Conservation (phyloP, 2,329 filamentous ascomycete species). For the Paecilomyces niveus region DNA sequence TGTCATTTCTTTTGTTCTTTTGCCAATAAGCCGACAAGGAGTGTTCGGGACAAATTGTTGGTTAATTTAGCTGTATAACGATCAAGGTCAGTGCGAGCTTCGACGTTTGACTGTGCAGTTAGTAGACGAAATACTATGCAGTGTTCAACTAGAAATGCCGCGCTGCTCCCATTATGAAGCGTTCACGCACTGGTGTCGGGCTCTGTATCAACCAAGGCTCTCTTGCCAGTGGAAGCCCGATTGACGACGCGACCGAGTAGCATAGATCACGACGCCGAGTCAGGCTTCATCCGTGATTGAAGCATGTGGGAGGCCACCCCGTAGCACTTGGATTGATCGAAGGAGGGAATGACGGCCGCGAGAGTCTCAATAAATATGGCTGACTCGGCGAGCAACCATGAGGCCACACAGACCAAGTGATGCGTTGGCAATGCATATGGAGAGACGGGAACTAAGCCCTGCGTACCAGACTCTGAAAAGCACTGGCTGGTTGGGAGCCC, state of each 20-base stretch:
- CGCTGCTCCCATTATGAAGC: neutral
- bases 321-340: neutral
- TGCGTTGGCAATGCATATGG: conserved; percentile 15
- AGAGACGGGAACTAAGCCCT: conserved; percentile 3
- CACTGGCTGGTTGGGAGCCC: neutral
- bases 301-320: neutral
- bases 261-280: neutral
- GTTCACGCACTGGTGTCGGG: neutral
- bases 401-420: conserved; percentile 14
- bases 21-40: neutral
- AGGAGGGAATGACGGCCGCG: neutral
- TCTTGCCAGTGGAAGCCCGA: neutral
- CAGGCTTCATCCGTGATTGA: neutral
- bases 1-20: neutral
- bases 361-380: neutral
- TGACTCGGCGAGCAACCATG: neutral
- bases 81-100: neutral
- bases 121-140: neutral
- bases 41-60: neutral
- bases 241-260: neutral
- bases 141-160: neutral
- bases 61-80: neutral
- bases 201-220: neutral
- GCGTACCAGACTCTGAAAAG: neutral
- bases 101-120: neutral